Evolutionary conservation across 257 asterid species (phyloP).

Genomic region (Salvia rosmarinus): DNA sequence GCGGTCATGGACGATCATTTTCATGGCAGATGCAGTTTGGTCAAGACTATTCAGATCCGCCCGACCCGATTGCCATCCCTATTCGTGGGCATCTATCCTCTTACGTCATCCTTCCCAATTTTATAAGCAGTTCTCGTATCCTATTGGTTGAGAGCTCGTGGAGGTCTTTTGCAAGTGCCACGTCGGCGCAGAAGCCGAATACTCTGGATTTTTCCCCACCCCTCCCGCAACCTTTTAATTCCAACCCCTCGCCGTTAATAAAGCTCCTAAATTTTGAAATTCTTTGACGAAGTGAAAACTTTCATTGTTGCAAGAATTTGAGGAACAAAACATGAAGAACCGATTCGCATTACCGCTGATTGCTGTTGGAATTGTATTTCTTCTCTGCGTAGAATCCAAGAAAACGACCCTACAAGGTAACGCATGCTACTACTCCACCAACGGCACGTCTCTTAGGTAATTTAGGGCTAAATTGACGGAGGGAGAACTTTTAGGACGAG

Average conservation of each 20-base stretch:
- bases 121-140: constrained; percentile 23
- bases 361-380: constrained; percentile 40
- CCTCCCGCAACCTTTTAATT: constrained; percentile 40
- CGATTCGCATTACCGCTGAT: constrained; percentile 34
- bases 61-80: too few relatives aligned
- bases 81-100: not conserved
- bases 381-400: constrained; percentile 54
- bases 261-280: constrained; percentile 10
- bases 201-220: constrained; percentile 44
- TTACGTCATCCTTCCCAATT: not conserved
- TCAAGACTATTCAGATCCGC: too few relatives aligned
- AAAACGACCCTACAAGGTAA: constrained; percentile 73
- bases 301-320: constrained; percentile 2
- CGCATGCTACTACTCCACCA: not conserved
- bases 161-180: constrained; percentile 39
- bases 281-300: not conserved
- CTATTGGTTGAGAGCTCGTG: constrained; percentile 58
- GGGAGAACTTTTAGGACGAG: not conserved
- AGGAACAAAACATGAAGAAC: constrained; percentile 46
- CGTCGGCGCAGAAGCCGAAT: constrained; percentile 40
- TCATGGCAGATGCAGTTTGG: too few relatives aligned
- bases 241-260: constrained; percentile 12
- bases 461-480: constrained; percentile 12
- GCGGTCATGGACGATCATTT: too few relatives aligned
- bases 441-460: not conserved